Percentiles rank a stretch among this genome's conserved stretches.
phyloP scores from a whole-genome alignment of 2,329 filamentous ascomycete genomes.

The Emergomyces orientalis region DNA sequence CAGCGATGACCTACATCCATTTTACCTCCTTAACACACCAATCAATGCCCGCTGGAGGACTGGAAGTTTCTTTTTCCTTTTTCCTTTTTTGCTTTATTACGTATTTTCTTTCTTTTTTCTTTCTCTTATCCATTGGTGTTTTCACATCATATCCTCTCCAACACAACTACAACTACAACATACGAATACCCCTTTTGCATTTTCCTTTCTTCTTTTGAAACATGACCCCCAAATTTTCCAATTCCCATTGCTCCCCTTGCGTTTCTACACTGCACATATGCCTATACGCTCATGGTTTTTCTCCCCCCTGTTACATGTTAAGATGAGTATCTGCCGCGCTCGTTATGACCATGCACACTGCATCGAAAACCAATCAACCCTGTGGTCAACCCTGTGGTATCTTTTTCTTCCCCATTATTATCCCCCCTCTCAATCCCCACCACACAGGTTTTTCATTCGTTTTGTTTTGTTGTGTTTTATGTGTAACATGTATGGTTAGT shows the following conservation, averaged over 20 bases:
- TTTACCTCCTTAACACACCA: neutral
- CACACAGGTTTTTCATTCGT: neutral
- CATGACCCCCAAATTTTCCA: neutral
- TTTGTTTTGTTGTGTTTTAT: neutral
- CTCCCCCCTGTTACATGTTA: neutral
- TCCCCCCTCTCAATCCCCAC: neutral
- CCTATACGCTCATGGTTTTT: neutral
- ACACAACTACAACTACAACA: neutral
- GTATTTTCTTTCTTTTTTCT: neutral
- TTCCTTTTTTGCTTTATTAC: neutral
- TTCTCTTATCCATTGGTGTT: neutral
- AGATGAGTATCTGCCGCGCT: neutral
- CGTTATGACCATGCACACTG: no score
- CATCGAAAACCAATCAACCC: no score
- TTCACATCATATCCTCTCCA: neutral
- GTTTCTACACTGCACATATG: neutral
- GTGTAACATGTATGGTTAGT: slow-evolving; percentile 1
- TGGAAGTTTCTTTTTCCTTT: neutral
- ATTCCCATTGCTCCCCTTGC: neutral
- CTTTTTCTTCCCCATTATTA: no score
- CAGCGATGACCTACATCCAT: neutral
- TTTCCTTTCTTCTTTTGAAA: neutral
- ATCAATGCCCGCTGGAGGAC: neutral
- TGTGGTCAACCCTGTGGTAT: no score
- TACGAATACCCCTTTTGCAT: neutral